Base-by-base conservation (phyloP, 768 basidiomycete genomes). In the Tephrocybe sp. region DNA sequence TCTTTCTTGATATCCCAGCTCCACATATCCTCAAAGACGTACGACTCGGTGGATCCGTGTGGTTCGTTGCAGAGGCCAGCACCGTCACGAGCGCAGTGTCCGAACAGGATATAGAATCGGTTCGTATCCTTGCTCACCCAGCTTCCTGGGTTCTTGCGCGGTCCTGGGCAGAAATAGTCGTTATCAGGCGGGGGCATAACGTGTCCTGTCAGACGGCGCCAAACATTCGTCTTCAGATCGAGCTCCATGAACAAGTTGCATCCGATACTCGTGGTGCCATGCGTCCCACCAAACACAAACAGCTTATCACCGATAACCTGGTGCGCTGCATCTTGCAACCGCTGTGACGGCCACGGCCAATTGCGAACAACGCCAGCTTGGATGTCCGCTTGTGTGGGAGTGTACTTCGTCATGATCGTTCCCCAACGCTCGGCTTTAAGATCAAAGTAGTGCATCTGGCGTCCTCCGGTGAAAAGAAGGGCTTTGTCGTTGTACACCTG, bases 251-350 rank as follows among this genome's bases (percentile, higher is more conserved):
- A 65, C 30, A 70, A 51, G 54, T 74, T 71, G 45, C 64, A 65
- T 11, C 71, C 72, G 36, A 73, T 55, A 13, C 47, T 50, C 8
- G 58, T 63, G 9, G 27, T 51, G n/a, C 48, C 39, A 43, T 69
- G 64, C 2, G 53, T 55, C 3, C 73, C 74, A 2, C 68, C 70
- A 45, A 75, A 74, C 12, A 74, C 62, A 47, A 72, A 71, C 1
- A 75, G 45, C 33, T 66, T 69, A 27, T 62, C 61, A 12, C 63
- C 50, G 21, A 66, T 57, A 34, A 63, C 56, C 22, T 65, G 61
- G 45, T 58, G 56, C 0, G 62, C 55, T 18, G 57, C 46, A 40
- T 61, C 56, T 4, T 38, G 37, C 39, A 51, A 48, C 11, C 27
- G 30, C 2, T 46, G 25, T 15, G 27, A 52, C 3, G 55, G 61